Evolutionary conservation across 257 asterid species (phyloP), one percentile per base, ranked within the genome.

Genomic region (Apocynum venetum): DNA sequence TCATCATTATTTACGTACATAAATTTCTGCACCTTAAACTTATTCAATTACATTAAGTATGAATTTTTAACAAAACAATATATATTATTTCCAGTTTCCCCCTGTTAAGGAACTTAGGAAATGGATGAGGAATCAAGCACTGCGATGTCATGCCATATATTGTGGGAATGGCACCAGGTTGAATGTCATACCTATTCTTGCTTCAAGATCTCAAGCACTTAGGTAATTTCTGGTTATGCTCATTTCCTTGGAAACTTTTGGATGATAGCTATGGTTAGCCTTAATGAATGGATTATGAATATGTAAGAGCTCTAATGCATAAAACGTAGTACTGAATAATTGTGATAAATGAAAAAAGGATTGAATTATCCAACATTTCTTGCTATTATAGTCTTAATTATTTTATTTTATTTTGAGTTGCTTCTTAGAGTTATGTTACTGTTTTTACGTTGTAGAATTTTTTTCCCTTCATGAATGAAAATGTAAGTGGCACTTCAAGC

Each of bases 181-280:
- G 83, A 90, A 92, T 49, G 91, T 81, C 84, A 86, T 90, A 76
- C 97, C 97, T 0, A 87, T 92, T 19, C 91, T 90, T 76, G 97
- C 96, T 66, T 89, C 97, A 79, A 92, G 97, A 78, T 83, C 89
- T 53, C 97, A 92, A 83, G 94, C 96, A 56, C 92, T 91, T 7
- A 84, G 97, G 91, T 90, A 87, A n/a, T 8, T 19, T 36, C 74
- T 66, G 74, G 49, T 63, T 73, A 9, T 63, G 68, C 48, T 81
- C 43, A 20, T 49, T 74, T 71, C 47, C 51, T 71, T 25, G 11
- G 25, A 48, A 49, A 41, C 60, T 41, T 15, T 38, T 49, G 44
- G 59, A 44, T 31, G 48, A 46, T n/a, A n/a, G 36, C 12, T 14
- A 65, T 38, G 48, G 48, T 14, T 65, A 38, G 25, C 15, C 52